A percentile compares a stretch with the other conserved stretches of the same genome.
phyloP scores from a whole-genome alignment of 345 rosid genomes.

The Excoecaria agallocha region DNA sequence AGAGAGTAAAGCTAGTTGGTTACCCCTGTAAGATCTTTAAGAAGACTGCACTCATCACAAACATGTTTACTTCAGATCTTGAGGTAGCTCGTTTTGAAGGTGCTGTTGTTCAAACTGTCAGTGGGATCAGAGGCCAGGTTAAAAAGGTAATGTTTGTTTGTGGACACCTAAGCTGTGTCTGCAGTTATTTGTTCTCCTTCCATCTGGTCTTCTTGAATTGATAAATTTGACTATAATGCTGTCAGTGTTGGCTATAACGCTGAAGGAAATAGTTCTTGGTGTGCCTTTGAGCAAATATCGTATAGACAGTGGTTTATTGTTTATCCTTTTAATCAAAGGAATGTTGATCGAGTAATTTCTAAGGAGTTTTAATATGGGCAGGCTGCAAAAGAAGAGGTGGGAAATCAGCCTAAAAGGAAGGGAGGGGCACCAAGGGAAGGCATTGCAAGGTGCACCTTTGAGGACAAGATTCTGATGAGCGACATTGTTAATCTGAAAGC shows the following conservation, averaged over 20 bases:
- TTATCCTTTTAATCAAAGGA: not conserved
- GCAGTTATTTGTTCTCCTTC: not conserved
- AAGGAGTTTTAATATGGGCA: slow-evolving; percentile 22
- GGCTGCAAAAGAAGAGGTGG: slow-evolving; percentile 83
- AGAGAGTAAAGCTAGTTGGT: slow-evolving; percentile 88
- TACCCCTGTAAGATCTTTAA: slow-evolving; percentile 85
- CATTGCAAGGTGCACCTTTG: slow-evolving; percentile 92
- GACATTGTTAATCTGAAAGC: slow-evolving; percentile 85
- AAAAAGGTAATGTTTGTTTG: slow-evolving; percentile 57
- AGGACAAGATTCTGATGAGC: slow-evolving; percentile 86
- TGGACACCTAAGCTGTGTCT: not conserved
- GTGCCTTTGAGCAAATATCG: not conserved
- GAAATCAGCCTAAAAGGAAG: slow-evolving; percentile 56
- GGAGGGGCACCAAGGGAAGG: slow-evolving; percentile 72
- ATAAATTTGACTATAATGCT: not conserved
- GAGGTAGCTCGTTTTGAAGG: slow-evolving; percentile 91
- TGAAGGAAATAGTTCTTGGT: not conserved
- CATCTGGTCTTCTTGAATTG: not conserved
- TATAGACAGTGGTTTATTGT: not conserved
- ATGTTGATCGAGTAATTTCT: not conserved
- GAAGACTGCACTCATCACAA: slow-evolving; percentile 80
- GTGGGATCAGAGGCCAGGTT: slow-evolving; percentile 92
- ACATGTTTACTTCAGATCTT: slow-evolving; percentile 95
- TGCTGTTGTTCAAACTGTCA: slow-evolving; percentile 74
- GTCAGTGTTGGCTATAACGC: not conserved